These are phyloP conservation scores for Ceratocystis harringtonii DNA, from an alignment of 2,329 filamentous ascomycete species.

Conservation along the genomic window DNA sequence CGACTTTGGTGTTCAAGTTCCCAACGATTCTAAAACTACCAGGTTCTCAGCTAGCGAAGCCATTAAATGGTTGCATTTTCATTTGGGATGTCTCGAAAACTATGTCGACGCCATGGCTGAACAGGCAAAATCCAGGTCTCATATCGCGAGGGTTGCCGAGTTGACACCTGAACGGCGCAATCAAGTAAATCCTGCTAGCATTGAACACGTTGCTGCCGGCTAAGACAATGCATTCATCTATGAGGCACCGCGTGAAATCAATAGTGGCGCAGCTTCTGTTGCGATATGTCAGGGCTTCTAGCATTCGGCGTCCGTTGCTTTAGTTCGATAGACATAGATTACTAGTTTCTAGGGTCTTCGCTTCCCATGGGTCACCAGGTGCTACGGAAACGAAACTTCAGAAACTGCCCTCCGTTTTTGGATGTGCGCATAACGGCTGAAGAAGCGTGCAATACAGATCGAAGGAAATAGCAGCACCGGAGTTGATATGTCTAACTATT, in stretches of 20 bases:
- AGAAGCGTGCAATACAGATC: slow-evolving; percentile 35
- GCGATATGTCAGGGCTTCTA: slow-evolving; percentile 52
- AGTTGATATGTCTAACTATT: no score
- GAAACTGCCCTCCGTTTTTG: slow-evolving; percentile 52
- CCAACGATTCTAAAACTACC: slow-evolving; percentile 49
- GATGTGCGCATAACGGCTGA: slow-evolving; percentile 54
- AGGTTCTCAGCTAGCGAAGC: slow-evolving; percentile 37
- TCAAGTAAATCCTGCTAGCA: slow-evolving; percentile 35
- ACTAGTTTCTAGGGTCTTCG: slow-evolving; percentile 58
- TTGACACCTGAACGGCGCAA: slow-evolving; percentile 38
- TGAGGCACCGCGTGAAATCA: slow-evolving; percentile 31
- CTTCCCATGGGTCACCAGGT: slow-evolving; percentile 61
- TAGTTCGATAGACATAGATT: slow-evolving; percentile 59
- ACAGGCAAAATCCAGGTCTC: slow-evolving; percentile 42
- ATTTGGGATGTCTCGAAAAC: slow-evolving; percentile 62
- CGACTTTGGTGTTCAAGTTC: slow-evolving; percentile 69
- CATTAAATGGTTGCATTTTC: slow-evolving; percentile 65
- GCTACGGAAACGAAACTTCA: slow-evolving; percentile 60
- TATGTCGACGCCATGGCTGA: slow-evolving; percentile 40
- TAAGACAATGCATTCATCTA: slow-evolving; percentile 32
- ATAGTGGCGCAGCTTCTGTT: slow-evolving; percentile 30
- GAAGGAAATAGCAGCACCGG: no score
- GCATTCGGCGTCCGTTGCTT: slow-evolving; percentile 71
- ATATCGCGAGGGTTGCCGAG: slow-evolving; percentile 49
- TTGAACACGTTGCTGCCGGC: slow-evolving; percentile 26